Conservation (phyloP, 2,329 filamentous ascomycete species). For the Akanthomyces uredinophilus region DNA sequence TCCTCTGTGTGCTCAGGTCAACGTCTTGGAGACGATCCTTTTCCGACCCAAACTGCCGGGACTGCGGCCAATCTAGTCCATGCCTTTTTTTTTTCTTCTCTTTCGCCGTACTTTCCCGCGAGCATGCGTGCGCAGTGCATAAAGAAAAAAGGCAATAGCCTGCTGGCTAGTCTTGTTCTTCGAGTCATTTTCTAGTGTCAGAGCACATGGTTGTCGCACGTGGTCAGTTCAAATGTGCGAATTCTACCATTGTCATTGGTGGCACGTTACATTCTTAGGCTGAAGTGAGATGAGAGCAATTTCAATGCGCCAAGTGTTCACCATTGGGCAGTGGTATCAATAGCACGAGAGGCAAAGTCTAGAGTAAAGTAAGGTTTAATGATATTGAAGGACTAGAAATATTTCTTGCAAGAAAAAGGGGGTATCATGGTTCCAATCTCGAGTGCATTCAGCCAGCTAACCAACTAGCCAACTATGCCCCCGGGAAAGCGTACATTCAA, state of each 20-base stretch:
- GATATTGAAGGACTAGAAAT: not conserved
- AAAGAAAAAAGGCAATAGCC: no score
- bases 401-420: not conserved
- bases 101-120: no score
- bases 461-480: not conserved
- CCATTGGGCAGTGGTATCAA: not conserved
- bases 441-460: not conserved
- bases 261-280: not conserved
- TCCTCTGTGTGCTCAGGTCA: not conserved
- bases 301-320: no score
- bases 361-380: not conserved
- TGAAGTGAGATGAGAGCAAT: not conserved
- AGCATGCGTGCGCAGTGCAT: no score
- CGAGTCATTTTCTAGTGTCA: not conserved
- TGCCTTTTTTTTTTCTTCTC: no score
- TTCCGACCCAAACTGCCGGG: not conserved
- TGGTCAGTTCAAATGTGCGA: not conserved
- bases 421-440: conserved; percentile 10
- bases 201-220: not conserved
- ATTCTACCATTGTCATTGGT: no score
- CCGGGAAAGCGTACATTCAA: not conserved
- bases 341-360: not conserved
- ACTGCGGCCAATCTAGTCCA: not conserved
- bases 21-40: not conserved
- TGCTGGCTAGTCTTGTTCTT: not conserved